phyloP scores from a whole-genome alignment of 2,329 filamentous ascomycete species.

The Colletotrichum karsti region DNA sequence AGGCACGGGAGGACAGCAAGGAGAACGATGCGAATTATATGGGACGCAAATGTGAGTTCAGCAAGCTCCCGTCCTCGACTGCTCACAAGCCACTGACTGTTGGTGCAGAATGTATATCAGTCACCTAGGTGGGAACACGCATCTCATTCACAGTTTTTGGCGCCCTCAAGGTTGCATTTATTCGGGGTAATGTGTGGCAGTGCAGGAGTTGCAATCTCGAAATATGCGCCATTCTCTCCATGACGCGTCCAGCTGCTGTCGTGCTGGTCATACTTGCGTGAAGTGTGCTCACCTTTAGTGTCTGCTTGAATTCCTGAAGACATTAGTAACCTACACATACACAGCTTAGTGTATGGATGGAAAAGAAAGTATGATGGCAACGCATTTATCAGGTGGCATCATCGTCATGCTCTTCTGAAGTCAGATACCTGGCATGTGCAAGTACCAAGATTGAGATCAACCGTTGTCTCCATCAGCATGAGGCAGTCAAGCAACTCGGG shows the following conservation, averaged over 20 bases:
- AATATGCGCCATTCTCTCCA: conserved; percentile 9
- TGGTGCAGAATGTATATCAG: conserved; percentile 5
- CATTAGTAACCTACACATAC: no score
- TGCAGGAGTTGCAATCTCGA: conserved; percentile 18
- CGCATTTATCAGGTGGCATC: neutral
- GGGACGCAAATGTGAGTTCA: conserved; percentile 52
- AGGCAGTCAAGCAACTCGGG: neutral
- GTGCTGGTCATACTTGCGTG: neutral
- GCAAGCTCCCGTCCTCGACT: no score
- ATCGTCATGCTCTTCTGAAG: neutral
- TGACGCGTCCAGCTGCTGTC: conserved; percentile 13
- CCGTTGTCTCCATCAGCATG: conserved; percentile 1
- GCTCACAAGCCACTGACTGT: no score
- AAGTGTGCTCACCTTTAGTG: neutral
- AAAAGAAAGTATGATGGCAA: neutral
- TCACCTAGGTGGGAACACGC: neutral
- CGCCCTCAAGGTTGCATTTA: conserved; percentile 19
- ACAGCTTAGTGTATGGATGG: neutral
- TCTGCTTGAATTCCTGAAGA: neutral
- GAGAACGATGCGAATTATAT: conserved; percentile 77
- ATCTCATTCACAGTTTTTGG: neutral
- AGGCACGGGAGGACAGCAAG: conserved; percentile 87
- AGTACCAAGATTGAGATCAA: conserved; percentile 12
- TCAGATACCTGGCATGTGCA: neutral
- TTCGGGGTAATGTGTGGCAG: conserved; percentile 12